Conservation (phyloP, 495 filamentous ascomycete genomes). For the Aspergillus ostianus region DNA sequence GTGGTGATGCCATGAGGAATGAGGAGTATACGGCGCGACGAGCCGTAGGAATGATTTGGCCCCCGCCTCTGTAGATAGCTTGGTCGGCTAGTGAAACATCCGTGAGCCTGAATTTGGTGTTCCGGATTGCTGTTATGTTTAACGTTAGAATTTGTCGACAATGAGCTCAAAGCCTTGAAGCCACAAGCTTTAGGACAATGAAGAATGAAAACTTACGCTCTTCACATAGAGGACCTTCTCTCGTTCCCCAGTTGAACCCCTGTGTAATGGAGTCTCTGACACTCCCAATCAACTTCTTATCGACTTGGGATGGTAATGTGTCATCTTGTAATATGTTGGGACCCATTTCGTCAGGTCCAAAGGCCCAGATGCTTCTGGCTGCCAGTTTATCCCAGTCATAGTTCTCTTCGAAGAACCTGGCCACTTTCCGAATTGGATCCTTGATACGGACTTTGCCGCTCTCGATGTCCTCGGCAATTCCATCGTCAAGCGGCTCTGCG, state of each 20-base stretch:
- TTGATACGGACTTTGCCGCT: slow-evolving; percentile 85
- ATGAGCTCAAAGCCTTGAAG: neutral
- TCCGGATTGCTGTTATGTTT: slow-evolving; percentile 72
- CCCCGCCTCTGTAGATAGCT: slow-evolving; percentile 89
- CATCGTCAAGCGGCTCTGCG: slow-evolving; percentile 89
- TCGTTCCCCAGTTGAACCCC: slow-evolving; percentile 92
- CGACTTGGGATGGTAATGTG: slow-evolving; percentile 83
- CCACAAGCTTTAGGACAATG: slow-evolving; percentile 2
- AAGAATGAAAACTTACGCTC: slow-evolving; percentile 68
- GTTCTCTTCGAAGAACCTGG: slow-evolving; percentile 95
- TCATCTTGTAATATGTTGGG: slow-evolving; percentile 98
- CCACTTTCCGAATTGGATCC: slow-evolving; percentile 88
- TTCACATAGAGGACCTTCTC: slow-evolving; percentile 96
- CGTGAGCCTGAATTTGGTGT: slow-evolving; percentile 92
- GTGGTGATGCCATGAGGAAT: slow-evolving; percentile 94
- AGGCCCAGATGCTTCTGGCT: slow-evolving; percentile 95
- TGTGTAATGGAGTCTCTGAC: slow-evolving; percentile 90
- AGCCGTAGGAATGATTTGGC: slow-evolving; percentile 94
- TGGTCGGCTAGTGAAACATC: slow-evolving; percentile 84
- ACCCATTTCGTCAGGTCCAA: slow-evolving; percentile 92
- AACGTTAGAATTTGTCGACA: neutral
- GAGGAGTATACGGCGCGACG: slow-evolving; percentile 89
- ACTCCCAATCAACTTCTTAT: slow-evolving; percentile 83
- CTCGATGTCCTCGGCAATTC: slow-evolving; percentile 95
- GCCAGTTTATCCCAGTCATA: slow-evolving; percentile 97